A percentile compares a stretch with the other conserved stretches of the same genome.
phyloP scores from a whole-genome alignment of 164 flowering plant genomes.

The Dillenia turbinata region DNA sequence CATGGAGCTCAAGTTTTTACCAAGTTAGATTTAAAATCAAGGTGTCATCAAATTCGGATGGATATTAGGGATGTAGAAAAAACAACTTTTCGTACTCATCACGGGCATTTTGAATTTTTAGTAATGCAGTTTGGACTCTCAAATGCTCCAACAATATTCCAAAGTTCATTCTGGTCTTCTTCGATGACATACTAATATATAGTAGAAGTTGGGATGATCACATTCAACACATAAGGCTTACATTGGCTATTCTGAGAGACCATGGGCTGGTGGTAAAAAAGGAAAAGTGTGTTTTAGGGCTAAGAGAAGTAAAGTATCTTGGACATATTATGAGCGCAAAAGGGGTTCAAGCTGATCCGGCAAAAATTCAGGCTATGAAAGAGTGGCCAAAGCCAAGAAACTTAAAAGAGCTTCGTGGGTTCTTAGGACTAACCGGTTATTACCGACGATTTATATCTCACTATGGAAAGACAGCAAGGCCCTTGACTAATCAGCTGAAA shows the following conservation, averaged over 20 bases:
- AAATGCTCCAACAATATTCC: neutral
- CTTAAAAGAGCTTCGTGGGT: neutral
- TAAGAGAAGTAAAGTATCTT: neutral
- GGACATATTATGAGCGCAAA: slow-evolving; percentile 4
- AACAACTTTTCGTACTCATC: neutral
- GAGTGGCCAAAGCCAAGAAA: slow-evolving; percentile 2
- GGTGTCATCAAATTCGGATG: slow-evolving; percentile 4
- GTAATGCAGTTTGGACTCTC: neutral
- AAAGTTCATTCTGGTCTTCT: slow-evolving; percentile 8
- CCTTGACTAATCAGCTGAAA: neutral
- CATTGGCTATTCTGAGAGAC: neutral
- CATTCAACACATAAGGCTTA: neutral
- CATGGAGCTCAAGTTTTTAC: neutral
- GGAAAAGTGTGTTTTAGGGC: no score
- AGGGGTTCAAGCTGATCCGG: neutral
- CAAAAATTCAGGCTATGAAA: neutral
- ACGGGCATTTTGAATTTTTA: neutral
- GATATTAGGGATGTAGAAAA: neutral
- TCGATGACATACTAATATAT: slow-evolving; percentile 10
- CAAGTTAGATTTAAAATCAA: neutral
- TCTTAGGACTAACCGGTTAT: slow-evolving; percentile 9
- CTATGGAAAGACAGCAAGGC: neutral
- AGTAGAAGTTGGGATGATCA: neutral
- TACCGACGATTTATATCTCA: slow-evolving; percentile 1
- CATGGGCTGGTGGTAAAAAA: neutral